Base-by-base conservation (phyloP, 306 rosid genomes). In the Quercus cerris region DNA sequence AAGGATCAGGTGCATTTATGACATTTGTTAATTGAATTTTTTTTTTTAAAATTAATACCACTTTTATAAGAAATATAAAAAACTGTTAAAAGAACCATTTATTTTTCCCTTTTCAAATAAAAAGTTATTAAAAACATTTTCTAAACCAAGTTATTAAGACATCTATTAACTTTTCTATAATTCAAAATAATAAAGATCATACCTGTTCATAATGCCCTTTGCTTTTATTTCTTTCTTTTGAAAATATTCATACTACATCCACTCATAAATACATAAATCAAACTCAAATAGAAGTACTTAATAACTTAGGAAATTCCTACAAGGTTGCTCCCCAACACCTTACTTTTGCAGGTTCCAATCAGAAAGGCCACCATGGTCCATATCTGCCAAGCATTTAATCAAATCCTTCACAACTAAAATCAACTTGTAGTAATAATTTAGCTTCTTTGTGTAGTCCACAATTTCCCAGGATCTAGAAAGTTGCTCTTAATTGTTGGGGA, bases 231-330 rank as follows among this genome's bases (percentile, higher is more conserved):
- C 5, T 22, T 71, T 25, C 15, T 67, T 14, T 51, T 14, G 15
- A 49, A 3, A 71, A 71, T 44, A 18, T 67, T 20, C 54, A 13
- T 49, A 49, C 31, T 12, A 44, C 56, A 44, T 70, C 31, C 30
- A 38, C 10, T 20, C 74, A 70, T 71, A 46, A 23, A 71, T 71
- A 71, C 56, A 71, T 18, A 71, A 44, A 6, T 49, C 59, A 71
- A 71, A 71, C 35, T 49, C 56, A 71, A 22, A 35, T 4, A 7
- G 17, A 67, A 35, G 4, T 35, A 67, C 52, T 35, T 4, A 30
- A 67, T 35, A 33, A 67, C n/a, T 67, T 18, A 67, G 17, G 44
- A 67, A 22, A 69, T 69, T 38, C 73, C 66, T 27, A 71, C 75
- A 71, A 44, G 58, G 57, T 38, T 25, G 59, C 33, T 23, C 6